Base-by-base conservation (phyloP, 345 rosid species). In the Gossypium stocksii region DNA sequence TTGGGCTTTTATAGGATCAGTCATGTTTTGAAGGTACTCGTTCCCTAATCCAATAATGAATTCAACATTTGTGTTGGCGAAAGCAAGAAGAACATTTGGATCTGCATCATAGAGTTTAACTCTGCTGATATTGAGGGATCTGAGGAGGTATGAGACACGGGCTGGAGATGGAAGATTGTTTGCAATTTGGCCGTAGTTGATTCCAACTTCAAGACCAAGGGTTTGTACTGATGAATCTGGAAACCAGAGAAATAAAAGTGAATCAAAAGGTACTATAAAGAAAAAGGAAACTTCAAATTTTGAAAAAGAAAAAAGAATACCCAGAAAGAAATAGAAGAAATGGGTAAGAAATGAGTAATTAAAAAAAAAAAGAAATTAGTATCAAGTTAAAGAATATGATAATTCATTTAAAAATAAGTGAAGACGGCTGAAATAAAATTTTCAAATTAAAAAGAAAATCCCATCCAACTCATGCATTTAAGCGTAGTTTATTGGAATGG, bases 181-280 rank as follows among this genome's bases (percentile, higher is more conserved):
- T 12, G 91, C 99, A 2, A 91, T 87, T 78, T 93, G 97, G 0
- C 99, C 98, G 53, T 95, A 95, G 87, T 95, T 95, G 49, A 95
- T 95, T 74, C 98, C 98, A 15, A 94, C 73, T 46, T 88, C 85
- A 22, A 77, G 49, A 58, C 86, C 82, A 2, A 16, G 58, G 49
- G 66, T 72, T 66, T 66, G 56, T 27, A 76, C 66, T 2, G 59
- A 0, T 10, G 72, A 75, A 75, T 66, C 72, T 66, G 64, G 71
- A 43, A 61, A 44, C n/a, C 49, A 46, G 11, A 38, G 52, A 49
- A 4, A n/a, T 15, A 29, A 46, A n/a, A 34, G 44, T 45, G n/a
- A 46, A 66, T 45, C 19, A 23, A 9, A 16, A 43, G 19, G 8
- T 25, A 43, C 13, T 22, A 54, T 20, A 58, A 72, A 58, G 4